A percentile compares a stretch with the other conserved stretches of the same genome.
Evolutionary conservation across 306 rosid species (phyloP).

Genomic region (Acacia confusa): DNA sequence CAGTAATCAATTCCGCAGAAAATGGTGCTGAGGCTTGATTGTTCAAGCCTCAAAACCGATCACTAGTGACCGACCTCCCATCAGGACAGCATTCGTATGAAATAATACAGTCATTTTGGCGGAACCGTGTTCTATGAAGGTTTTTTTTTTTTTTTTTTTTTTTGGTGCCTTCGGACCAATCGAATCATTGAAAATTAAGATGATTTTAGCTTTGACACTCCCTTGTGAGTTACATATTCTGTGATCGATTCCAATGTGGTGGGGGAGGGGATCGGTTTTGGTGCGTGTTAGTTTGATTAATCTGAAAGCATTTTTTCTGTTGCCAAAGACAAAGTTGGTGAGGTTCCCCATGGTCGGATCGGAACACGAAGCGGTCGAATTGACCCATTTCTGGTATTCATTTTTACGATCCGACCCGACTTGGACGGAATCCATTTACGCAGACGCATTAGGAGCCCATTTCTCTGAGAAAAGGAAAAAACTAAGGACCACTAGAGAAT

Average conservation of each 20-base stretch:
- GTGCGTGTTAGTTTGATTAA: background rate
- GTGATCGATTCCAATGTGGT: background rate
- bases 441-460: too few relatives aligned
- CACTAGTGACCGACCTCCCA: background rate
- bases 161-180: background rate
- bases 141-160: too few relatives aligned
- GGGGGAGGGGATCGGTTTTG: background rate
- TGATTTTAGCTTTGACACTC: background rate
- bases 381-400: background rate
- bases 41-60: background rate
- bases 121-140: background rate
- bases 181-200: background rate
- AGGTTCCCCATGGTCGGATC: background rate
- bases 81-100: background rate
- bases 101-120: background rate
- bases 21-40: slow-evolving; percentile 14
- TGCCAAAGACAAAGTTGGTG: background rate
- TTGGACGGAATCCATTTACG: background rate
- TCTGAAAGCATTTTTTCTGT: background rate
- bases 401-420: background rate
- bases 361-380: background rate
- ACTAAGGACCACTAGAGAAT: too few relatives aligned
- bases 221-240: background rate
- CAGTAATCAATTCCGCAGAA: background rate
- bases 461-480: too few relatives aligned